Base-by-base conservation (phyloP, 2,329 filamentous ascomycete genomes). In the Trichothecium sympodiale region DNA sequence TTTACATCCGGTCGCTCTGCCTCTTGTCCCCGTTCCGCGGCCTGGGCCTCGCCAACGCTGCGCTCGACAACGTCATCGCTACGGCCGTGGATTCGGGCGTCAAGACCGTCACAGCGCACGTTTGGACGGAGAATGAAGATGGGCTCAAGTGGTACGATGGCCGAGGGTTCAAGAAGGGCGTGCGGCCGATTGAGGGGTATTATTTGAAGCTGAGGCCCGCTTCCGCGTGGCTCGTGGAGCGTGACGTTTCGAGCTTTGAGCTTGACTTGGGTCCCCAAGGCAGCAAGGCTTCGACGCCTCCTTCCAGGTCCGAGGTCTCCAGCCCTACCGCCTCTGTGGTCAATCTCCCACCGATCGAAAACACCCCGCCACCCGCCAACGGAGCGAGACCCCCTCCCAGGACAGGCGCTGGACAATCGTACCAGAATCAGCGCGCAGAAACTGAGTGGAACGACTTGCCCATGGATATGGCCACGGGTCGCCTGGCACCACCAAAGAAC, bases 371-470 rank as follows among this genome's bases (percentile, higher is more conserved):
- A 8, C 45, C 49, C 29, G 41, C 48, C 26, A 39, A 35, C 10
- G 30, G 45, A 36, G 37, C 42, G 39, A 43, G 45, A 34, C 49
- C 49, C 3, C 46, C 49, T 16, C 48, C 52, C 16, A 41, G 41
- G 7, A 42, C 45, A 3, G 30, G 36, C 7, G 48, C 52, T 13
- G 56, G 59, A 4, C 54, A 60, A 32, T 78, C 74, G 1, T 80
- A 67, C 51, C 75, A 79, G 52, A 77, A 72, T 39, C 54, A 61
- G 44, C 63, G 74, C 6, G 69, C 76, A 3, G 67, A 71, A 15
- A 72, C 57, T 20, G 76, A 80, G 49, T 80, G 76, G 76, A 80
- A 80, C 54, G 76, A 80, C 48, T 48, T 80, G 8, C 76, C 76
- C 0, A 60, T 64, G 8, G 75, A 80, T 35, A 77, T 79, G 71